A percentile compares a stretch with the other conserved stretches of the same genome.
Evolutionary conservation across 257 asterid genomes (phyloP).

Genomic region (Solanum bulbocastanum): DNA sequence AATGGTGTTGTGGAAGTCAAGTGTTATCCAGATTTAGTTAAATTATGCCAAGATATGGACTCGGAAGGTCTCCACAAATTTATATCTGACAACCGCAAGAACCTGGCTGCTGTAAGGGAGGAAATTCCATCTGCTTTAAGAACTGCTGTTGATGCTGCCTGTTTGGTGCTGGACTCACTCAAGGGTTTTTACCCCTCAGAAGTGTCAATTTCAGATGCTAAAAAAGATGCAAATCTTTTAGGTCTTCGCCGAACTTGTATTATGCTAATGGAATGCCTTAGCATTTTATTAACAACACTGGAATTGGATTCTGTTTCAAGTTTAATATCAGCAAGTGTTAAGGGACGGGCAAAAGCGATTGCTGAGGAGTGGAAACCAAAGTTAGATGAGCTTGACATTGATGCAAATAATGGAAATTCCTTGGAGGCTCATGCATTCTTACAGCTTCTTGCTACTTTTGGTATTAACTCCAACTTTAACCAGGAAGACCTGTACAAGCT

Average conservation of each 20-base stretch:
- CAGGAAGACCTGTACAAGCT: slow-evolving; percentile 66
- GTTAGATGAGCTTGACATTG: slow-evolving; percentile 76
- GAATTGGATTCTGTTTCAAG: slow-evolving; percentile 30
- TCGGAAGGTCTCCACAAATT: slow-evolving; percentile 86
- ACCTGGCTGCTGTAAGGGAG: slow-evolving; percentile 70
- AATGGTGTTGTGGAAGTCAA: slow-evolving; percentile 37
- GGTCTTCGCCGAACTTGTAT: slow-evolving; percentile 96
- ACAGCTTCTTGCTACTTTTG: slow-evolving; percentile 87
- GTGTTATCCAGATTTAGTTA: slow-evolving; percentile 69
- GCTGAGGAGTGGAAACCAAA: slow-evolving; percentile 97
- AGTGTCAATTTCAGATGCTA: slow-evolving; percentile 49
- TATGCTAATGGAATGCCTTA: slow-evolving; percentile 94
- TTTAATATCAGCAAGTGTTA: slow-evolving; percentile 44
- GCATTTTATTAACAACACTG: slow-evolving; percentile 37
- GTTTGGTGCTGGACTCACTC: slow-evolving; percentile 72
- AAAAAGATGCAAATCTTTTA: slow-evolving; percentile 68
- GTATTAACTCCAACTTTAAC: slow-evolving; percentile 74
- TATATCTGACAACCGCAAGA: slow-evolving; percentile 90
- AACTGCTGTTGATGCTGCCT: slow-evolving; percentile 74
- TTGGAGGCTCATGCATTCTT: slow-evolving; percentile 98
- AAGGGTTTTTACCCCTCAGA: slow-evolving; percentile 72
- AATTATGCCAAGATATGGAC: slow-evolving; percentile 78
- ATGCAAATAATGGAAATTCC: slow-evolving; percentile 93
- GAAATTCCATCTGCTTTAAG: slow-evolving; percentile 78
- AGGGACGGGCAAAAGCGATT: slow-evolving; percentile 71